Evolutionary conservation across 108 stramenopile genomes (phyloP).

Genomic region (Nannochloropsis gaditana): DNA sequence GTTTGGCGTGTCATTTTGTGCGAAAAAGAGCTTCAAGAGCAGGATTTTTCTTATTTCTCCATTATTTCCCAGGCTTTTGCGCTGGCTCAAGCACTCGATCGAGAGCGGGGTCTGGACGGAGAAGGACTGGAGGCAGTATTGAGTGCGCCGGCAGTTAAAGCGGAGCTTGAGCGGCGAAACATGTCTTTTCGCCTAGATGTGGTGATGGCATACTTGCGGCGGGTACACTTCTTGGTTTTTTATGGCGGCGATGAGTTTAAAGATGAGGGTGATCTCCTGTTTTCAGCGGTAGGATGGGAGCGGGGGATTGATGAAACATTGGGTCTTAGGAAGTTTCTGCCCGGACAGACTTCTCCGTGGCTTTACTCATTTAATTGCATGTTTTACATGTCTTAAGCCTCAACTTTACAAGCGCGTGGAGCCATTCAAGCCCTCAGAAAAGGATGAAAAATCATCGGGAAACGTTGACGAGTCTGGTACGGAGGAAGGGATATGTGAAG

Average conservation of each 20-base stretch:
- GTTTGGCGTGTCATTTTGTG: too few relatives aligned
- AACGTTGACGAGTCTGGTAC: background rate
- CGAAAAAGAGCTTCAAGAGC: too few relatives aligned
- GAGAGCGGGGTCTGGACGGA: constrained; percentile 22
- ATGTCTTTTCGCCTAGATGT: constrained; percentile 41
- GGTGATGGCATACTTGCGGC: constrained; percentile 50
- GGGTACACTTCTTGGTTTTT: constrained; percentile 48
- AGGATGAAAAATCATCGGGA: background rate
- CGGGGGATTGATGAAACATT: too few relatives aligned
- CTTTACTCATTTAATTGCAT: too few relatives aligned
- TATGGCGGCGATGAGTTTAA: constrained; percentile 45
- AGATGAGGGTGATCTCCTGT: constrained; percentile 49
- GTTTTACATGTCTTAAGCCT: background rate
- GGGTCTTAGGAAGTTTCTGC: too few relatives aligned
- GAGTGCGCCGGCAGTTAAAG: background rate
- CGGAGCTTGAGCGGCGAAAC: background rate
- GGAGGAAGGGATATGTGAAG: background rate
- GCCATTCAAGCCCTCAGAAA: background rate
- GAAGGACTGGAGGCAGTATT: background rate
- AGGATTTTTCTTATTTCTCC: background rate
- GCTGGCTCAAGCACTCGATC: constrained; percentile 35
- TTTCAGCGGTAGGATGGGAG: background rate
- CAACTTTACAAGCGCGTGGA: constrained; percentile 9
- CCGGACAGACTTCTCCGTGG: too few relatives aligned
- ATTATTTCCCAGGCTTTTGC: constrained; percentile 24